These are phyloP conservation scores for Licmophora abbreviata DNA, from an alignment of 108 stramenopile species.

Conservation along the genomic window DNA sequence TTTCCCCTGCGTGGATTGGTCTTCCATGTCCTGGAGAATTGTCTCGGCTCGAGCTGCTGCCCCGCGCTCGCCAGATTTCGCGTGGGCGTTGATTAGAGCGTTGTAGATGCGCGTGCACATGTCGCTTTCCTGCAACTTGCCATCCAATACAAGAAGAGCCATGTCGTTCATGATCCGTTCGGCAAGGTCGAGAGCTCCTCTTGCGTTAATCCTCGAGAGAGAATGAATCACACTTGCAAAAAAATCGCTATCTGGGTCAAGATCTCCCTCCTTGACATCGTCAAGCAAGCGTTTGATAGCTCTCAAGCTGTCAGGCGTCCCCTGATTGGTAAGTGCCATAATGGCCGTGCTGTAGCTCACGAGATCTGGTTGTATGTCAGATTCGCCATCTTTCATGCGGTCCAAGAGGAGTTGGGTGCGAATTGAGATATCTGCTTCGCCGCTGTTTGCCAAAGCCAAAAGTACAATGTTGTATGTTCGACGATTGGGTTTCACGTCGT, in stretches of 20 bases:
- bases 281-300: not conserved
- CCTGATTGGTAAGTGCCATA: conserved; percentile 24
- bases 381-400: not conserved
- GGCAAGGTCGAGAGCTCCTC: conserved; percentile 4
- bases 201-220: conserved; percentile 1
- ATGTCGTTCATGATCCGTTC: conserved; percentile 8
- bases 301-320: not conserved
- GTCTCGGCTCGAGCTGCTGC: conserved; percentile 17
- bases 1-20: conserved; percentile 3
- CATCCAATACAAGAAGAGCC: too few relatives aligned
- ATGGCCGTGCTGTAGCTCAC: conserved; percentile 38
- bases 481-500: conserved; percentile 6
- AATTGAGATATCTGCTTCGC: not conserved
- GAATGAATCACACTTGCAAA: conserved; percentile 10
- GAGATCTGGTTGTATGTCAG: conserved; percentile 19
- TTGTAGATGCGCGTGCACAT: conserved; percentile 18
- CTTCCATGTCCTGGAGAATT: conserved; percentile 25
- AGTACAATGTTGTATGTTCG: conserved; percentile 23
- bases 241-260: conserved; percentile 3
- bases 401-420: conserved; percentile 6
- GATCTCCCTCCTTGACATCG: not conserved
- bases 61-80: conserved; percentile 12
- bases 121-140: not conserved
- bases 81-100: conserved; percentile 23
- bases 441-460: conserved; percentile 7